Conservation (phyloP, 139 green algal species). For the Yamagishiella unicocca region DNA sequence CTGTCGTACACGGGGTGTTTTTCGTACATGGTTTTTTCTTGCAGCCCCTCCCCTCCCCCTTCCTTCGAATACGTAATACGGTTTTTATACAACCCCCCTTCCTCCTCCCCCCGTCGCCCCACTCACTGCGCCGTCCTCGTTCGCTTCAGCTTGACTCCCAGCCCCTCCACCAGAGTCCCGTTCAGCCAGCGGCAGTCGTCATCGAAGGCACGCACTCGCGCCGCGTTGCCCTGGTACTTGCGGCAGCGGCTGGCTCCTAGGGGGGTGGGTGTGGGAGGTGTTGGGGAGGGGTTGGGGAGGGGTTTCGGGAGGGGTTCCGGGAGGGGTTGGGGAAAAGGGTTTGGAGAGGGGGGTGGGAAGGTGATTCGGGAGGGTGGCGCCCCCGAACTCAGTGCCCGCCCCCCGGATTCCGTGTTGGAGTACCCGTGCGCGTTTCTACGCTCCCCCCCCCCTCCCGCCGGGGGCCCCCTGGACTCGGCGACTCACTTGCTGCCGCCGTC, state of each 20-base stretch:
- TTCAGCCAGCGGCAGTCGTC: conserved; percentile 32
- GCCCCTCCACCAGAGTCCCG: neutral
- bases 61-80: no score
- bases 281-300: neutral
- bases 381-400: neutral
- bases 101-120: no score
- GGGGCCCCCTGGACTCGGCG: neutral
- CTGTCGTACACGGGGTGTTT: no score
- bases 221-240: neutral
- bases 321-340: neutral
- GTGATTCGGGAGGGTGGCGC: neutral
- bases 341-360: neutral
- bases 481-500: conserved; percentile 16
- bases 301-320: neutral
- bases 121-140: neutral
- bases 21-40: no score
- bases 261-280: neutral
- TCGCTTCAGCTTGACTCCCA: neutral
- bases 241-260: neutral
- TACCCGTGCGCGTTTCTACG: neutral
- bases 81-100: no score
- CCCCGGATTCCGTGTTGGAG: neutral
- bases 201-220: neutral
- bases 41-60: no score
- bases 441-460: neutral